Evolutionary conservation across 2,329 filamentous ascomycete genomes (phyloP), one percentile per base, ranked within the genome.

Genomic region (Calonectria henricotiae): DNA sequence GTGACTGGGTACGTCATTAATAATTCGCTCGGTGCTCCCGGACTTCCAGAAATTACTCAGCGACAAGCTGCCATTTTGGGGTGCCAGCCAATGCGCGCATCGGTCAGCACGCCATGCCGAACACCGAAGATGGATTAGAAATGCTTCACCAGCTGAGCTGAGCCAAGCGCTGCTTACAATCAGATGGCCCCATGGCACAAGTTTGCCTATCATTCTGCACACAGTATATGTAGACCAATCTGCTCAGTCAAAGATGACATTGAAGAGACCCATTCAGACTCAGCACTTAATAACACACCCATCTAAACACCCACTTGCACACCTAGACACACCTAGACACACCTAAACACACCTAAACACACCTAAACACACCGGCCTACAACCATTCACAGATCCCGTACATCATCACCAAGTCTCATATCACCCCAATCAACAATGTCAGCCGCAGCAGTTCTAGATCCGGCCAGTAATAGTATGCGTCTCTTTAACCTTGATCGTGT

Each of bases 121-220:
- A 58, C 20, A 39, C 51, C 51, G 51, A 58, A 5, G 7, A 9
- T 7, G 25, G 51, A 37, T 58, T 58, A 58, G 51, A 58, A 58
- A 58, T 58, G 6, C 51, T 58, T 39, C 35, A 27, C 20, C 12
- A 8, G 6, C 32, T 58, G 20, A 58, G 32, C 5, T 11, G 35
- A 17, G 51, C 35, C 51, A 58, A 58, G 51, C 32, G 1, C 13
- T 58, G 51, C 51, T 58, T 58, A 58, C 51, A 58, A 39, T 58
- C 51, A 39, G 13, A 17, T 12, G 6, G 20, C 13, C 12, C 20
- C 20, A n/a, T 27, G 20, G 23, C 32, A 39, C 20, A 39, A 58
- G 17, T 39, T 15, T 37, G 47, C 6, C 27, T 25, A 20, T 58
- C 15, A 25, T 37, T n/a, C 12, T 25, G 35, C 32, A n/a, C 11